Conservation (phyloP, 495 filamentous ascomycete genomes). For the Aspergillus taichungensis region DNA sequence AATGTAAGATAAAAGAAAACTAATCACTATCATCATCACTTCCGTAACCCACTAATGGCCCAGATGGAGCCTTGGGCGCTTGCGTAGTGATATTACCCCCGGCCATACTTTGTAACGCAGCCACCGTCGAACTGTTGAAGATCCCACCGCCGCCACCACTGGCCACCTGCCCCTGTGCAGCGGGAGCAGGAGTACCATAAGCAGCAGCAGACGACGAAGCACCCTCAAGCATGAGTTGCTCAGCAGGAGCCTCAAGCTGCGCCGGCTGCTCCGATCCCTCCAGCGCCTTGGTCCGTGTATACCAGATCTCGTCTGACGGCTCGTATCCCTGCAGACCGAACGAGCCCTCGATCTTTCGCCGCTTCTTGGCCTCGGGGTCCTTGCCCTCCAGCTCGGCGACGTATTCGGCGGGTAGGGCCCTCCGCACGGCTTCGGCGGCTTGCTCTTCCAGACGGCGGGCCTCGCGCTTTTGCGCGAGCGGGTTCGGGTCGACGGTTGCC, state of each 20-base stretch:
- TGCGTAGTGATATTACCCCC: conserved; percentile 30
- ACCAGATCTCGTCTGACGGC: conserved; percentile 90
- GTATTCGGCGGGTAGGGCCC: conserved; percentile 84
- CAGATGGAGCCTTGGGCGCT: conserved; percentile 28
- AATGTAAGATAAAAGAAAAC: conserved; percentile 1
- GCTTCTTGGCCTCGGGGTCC: conserved; percentile 75
- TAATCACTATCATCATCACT: conserved; percentile 76
- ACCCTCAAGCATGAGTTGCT: conserved; percentile 37
- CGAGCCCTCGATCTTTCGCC: conserved; percentile 79
- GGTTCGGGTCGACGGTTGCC: conserved; percentile 96
- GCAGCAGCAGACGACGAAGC: conserved; percentile 9
- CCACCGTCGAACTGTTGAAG: conserved; percentile 70
- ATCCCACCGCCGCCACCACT: conserved; percentile 50
- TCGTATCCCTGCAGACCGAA: conserved; percentile 91
- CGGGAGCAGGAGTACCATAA: no score
- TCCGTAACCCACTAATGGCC: conserved; percentile 79
- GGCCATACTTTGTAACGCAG: conserved; percentile 52
- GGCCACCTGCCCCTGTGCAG: conserved; percentile 8
- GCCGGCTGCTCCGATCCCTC: conserved; percentile 29
- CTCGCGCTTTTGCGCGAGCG: conserved; percentile 87
- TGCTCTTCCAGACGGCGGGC: conserved; percentile 88
- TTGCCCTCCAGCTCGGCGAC: conserved; percentile 91
- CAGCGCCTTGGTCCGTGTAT: conserved; percentile 51
- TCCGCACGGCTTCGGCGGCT: conserved; percentile 89
- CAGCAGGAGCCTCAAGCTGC: conserved; percentile 37